Percentiles rank a stretch among this genome's conserved stretches.
phyloP scores from a whole-genome alignment of 805 yeast species.

The Saturnispora sanitii region DNA sequence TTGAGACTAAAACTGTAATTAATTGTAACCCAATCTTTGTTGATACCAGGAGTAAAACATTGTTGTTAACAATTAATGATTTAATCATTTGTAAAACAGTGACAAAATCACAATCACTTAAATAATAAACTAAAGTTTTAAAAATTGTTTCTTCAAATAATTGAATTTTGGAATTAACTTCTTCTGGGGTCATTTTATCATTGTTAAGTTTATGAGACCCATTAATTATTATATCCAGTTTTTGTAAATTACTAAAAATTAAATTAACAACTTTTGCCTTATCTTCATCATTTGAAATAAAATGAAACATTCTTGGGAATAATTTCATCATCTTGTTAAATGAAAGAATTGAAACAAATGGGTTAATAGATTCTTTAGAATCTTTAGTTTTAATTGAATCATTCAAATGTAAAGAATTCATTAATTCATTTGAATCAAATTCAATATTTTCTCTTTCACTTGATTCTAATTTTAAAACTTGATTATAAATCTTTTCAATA shows the following conservation, averaged over 20 bases:
- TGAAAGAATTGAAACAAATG: slow-evolving; percentile 73
- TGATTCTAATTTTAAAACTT: slow-evolving; percentile 72
- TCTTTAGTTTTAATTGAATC: slow-evolving; percentile 44
- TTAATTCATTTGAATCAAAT: slow-evolving; percentile 41
- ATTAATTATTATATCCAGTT: slow-evolving; percentile 63
- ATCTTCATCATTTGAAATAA: slow-evolving; percentile 66
- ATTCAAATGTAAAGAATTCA: slow-evolving; percentile 71
- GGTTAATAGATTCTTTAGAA: slow-evolving; percentile 54
- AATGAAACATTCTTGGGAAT: slow-evolving; percentile 80
- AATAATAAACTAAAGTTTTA: slow-evolving; percentile 73
- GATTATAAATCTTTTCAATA: slow-evolving; percentile 70
- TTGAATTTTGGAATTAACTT: slow-evolving; percentile 52
- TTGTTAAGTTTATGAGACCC: slow-evolving; percentile 68
- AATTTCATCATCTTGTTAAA: slow-evolving; percentile 84
- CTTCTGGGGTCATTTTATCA: slow-evolving; percentile 38
- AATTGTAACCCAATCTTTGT: slow-evolving; percentile 78
- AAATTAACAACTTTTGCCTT: slow-evolving; percentile 67
- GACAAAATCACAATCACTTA: slow-evolving; percentile 70
- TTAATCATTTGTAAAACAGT: slow-evolving; percentile 72
- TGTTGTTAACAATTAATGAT: slow-evolving; percentile 59
- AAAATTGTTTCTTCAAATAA: slow-evolving; percentile 71
- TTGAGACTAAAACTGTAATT: slow-evolving; percentile 79
- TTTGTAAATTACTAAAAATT: slow-evolving; percentile 69
- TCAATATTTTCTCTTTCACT: slow-evolving; percentile 47
- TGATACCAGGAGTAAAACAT: slow-evolving; percentile 56